Base-by-base conservation (phyloP, 1,284 basidiomycete genomes). In the Apiotrichum sp. region DNA sequence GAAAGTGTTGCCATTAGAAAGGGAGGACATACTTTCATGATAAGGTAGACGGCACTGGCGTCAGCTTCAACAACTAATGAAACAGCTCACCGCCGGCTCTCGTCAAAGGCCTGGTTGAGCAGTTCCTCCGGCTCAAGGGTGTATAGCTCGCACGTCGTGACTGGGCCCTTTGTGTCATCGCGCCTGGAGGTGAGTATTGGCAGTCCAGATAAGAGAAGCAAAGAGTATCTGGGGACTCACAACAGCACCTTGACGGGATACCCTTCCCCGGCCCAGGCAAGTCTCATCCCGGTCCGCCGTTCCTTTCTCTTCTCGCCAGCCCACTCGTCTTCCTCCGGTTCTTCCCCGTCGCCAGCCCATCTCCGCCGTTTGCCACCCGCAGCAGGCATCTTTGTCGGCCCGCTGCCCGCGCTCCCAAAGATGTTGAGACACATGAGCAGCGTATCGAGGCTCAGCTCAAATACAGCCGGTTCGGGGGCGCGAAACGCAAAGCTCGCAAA, bases 351-450 rank as follows among this genome's bases (percentile, higher is more conserved):
- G 1, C 78, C 81, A n/a, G 77, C 76, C 70, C 70, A 75, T 22
- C 22, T 22, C 8, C 67, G 57, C 54, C 69, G 52, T 41, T 62
- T 64, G 10, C 54, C 47, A 13, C 57, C 53, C 29, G 47, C 57
- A 13, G 54, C 53, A 2, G 43, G 41, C 13, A 40, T 38, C 13
- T 16, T 39, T 40, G 52, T 22, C 31, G 42, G 40, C 8, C 49
- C 49, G 16, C 32, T 49, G 31, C 58, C 22, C 47, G 57, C 51
- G 41, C 89, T 89, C 10, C 93, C 92, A 67, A 93, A 96, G 55
- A 96, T 86, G 71, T 93, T 92, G 43, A 97, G 80, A 65, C 89
- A 93, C 65, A 93, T 90, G 55, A 95, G 82, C 53, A 95, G 77
- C 1, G 86, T 86, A 67, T 84, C 83, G 35, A 97, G 81, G 3